phyloP scores from a whole-genome alignment of 352 stramenopile genomes.

The Blastocystis hominis region DNA sequence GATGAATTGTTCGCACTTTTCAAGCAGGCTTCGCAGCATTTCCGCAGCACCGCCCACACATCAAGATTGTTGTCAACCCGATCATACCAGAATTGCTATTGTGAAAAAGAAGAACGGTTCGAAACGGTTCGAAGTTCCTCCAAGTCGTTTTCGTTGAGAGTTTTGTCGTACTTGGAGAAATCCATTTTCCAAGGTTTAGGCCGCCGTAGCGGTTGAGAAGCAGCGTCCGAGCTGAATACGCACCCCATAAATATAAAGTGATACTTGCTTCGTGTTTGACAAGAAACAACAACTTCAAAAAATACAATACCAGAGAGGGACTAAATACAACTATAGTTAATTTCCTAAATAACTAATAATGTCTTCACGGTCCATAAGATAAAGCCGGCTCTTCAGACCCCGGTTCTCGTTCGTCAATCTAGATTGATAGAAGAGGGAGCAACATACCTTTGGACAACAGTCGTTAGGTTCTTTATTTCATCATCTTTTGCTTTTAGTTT shows the following conservation, averaged over 20 bases:
- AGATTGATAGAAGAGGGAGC: neutral
- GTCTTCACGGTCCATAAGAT: constrained; percentile 18
- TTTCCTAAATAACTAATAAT: neutral
- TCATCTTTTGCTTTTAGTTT: constrained; percentile 48
- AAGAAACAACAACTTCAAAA: neutral
- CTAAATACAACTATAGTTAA: neutral
- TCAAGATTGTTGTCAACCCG: constrained; percentile 38
- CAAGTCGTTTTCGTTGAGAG: constrained; percentile 46
- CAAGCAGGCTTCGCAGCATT: constrained; percentile 28
- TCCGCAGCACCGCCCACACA: constrained; percentile 2
- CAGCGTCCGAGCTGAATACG: neutral
- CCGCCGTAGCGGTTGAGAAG: neutral
- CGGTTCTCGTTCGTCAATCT: constrained; percentile 21
- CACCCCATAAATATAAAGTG: constrained; percentile 42
- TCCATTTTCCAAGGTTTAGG: constrained; percentile 54
- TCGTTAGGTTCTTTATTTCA: constrained; percentile 12
- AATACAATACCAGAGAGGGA: neutral
- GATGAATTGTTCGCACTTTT: neutral
- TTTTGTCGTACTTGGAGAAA: constrained; percentile 30
- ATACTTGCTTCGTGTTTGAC: constrained; percentile 44
- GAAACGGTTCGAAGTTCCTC: neutral
- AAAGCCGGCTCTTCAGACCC: constrained; percentile 25
- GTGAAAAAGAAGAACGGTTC: neutral
- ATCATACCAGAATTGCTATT: constrained; percentile 41
- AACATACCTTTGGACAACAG: constrained; percentile 32